Conservation (phyloP, 169 alveolate species). For the Eimeria falciformis region DNA sequence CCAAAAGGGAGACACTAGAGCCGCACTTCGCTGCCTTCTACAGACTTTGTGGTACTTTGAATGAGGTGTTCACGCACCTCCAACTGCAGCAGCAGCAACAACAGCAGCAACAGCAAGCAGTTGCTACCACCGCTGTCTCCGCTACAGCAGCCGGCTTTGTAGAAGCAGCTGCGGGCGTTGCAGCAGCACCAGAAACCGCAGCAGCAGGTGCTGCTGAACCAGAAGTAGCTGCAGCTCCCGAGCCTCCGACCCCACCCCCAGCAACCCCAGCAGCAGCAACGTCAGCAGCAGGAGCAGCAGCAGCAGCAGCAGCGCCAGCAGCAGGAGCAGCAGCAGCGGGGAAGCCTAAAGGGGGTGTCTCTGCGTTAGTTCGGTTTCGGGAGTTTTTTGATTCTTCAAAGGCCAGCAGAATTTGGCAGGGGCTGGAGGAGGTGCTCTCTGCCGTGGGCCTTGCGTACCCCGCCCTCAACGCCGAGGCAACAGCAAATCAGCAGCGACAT, state of each 20-base stretch:
- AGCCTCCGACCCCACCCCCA: not conserved
- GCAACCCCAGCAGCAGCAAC: not conserved
- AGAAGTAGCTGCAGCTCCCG: not conserved
- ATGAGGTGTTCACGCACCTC: slow-evolving; percentile 33
- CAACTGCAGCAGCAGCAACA: slow-evolving; percentile 40
- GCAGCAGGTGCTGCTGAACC: slow-evolving; percentile 2
- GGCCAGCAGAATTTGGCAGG: slow-evolving; percentile 27
- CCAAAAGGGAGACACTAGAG: not conserved
- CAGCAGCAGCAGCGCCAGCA: slow-evolving; percentile 15
- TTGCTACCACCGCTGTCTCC: not conserved
- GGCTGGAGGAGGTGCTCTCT: slow-evolving; percentile 41
- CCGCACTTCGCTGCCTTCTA: slow-evolving; percentile 44
- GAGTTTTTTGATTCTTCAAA: slow-evolving; percentile 14
- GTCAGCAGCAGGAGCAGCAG: not conserved
- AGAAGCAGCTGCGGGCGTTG: not conserved
- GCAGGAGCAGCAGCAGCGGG: not conserved
- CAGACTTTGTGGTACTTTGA: slow-evolving; percentile 19
- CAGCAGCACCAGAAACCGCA: not conserved
- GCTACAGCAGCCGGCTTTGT: not conserved
- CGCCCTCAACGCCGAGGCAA: not conserved
- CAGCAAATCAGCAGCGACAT: not conserved
- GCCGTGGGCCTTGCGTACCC: slow-evolving; percentile 39
- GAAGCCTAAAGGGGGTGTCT: not conserved
- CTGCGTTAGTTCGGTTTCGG: slow-evolving; percentile 1
- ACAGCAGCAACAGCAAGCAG: slow-evolving; percentile 5